phyloP scores from a whole-genome alignment of 768 basidiomycete species.

The Mycena venus region DNA sequence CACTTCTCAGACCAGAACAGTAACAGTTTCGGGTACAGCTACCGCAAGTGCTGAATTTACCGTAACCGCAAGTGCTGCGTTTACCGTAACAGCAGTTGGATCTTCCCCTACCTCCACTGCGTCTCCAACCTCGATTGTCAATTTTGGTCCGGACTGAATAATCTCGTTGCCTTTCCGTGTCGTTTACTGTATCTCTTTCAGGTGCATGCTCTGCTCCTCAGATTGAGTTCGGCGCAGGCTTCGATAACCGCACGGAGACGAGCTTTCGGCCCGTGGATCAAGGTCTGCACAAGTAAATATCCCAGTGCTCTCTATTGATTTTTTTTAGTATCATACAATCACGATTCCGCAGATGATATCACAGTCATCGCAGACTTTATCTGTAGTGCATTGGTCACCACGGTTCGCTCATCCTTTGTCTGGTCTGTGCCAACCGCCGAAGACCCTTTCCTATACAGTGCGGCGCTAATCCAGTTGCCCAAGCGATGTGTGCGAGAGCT shows the following conservation, averaged over 20 bases:
- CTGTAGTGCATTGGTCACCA: conserved; percentile 1
- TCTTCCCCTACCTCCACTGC: background rate
- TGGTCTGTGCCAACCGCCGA: background rate
- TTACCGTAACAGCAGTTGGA: conserved; percentile 12
- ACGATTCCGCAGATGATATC: conserved; percentile 1
- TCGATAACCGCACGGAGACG: conserved; percentile 68
- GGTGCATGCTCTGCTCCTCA: conserved; percentile 61
- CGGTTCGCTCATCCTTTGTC: background rate
- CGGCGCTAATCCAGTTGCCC: conserved; percentile 65
- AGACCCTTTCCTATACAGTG: background rate
- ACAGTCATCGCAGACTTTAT: conserved; percentile 1
- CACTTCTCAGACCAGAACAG: conserved; percentile 1
- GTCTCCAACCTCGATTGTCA: background rate
- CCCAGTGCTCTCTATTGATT: background rate
- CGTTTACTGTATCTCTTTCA: background rate
- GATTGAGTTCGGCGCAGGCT: conserved; percentile 68
- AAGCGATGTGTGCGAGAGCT: conserved; percentile 61
- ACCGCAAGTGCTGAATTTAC: conserved; percentile 19
- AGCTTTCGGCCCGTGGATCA: conserved; percentile 65
- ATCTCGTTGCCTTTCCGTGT: background rate
- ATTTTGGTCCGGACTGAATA: conserved; percentile 3
- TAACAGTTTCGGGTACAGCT: conserved; percentile 19
- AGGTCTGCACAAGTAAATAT: conserved; percentile 41
- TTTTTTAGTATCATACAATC: conserved; percentile 7
- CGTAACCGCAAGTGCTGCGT: conserved; percentile 2